phyloP scores from a whole-genome alignment of 2,329 filamentous ascomycete species.

The Ophiocordyceps unilateralis region DNA sequence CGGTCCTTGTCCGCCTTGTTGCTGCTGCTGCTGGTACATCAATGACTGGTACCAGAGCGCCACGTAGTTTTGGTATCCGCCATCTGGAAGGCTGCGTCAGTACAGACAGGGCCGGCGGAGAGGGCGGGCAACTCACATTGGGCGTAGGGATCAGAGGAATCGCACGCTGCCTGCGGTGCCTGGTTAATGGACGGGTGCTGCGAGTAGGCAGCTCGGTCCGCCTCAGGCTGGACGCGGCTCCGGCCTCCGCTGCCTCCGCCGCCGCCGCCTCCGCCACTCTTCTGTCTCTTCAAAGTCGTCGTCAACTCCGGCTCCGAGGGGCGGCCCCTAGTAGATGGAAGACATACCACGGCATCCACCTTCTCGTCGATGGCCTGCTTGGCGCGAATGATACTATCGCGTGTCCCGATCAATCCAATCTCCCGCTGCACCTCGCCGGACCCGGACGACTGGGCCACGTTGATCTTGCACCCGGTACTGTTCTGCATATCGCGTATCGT shows the following conservation, averaged over 20 bases:
- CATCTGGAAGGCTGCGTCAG: conserved; percentile 31
- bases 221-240: conserved; percentile 31
- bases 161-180: conserved; percentile 28
- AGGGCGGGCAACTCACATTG: conserved; percentile 42
- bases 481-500: conserved; percentile 91
- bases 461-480: conserved; percentile 81
- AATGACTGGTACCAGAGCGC: conserved; percentile 65
- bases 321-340: too few relatives aligned
- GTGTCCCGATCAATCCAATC: conserved; percentile 67
- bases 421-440: conserved; percentile 67
- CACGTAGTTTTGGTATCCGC: conserved; percentile 67
- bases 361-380: conserved; percentile 82
- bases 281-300: conserved; percentile 30
- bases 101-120: not conserved
- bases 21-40: conserved; percentile 20
- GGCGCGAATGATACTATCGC: conserved; percentile 61
- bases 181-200: conserved; percentile 27
- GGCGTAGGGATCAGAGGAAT: conserved; percentile 54
- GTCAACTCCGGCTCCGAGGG: too few relatives aligned
- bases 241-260: conserved; percentile 23
- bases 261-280: conserved; percentile 28
- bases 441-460: conserved; percentile 67
- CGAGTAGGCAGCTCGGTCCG: conserved; percentile 34
- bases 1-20: conserved; percentile 19
- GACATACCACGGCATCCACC: conserved; percentile 62